Percentiles rank a stretch among this genome's conserved stretches.
phyloP scores from a whole-genome alignment of 2,329 filamentous ascomycete species.

The Fusarium setosum region DNA sequence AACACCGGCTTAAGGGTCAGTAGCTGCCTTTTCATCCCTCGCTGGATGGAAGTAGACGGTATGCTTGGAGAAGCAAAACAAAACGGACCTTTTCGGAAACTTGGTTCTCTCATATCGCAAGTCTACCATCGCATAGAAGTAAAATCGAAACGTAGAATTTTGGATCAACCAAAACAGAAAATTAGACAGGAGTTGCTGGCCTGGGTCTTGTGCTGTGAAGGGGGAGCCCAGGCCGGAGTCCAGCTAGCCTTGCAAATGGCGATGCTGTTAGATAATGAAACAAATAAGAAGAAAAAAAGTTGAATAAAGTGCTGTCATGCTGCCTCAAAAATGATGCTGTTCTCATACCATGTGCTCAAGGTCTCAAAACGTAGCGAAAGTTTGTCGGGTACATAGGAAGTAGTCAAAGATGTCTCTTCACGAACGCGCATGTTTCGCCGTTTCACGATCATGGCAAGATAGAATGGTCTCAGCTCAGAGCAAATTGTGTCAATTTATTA shows the following conservation, averaged over 20 bases:
- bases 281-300: constrained; percentile 3
- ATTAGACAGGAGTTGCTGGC: constrained; percentile 32
- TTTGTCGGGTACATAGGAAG: too few relatives aligned
- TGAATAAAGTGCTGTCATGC: not conserved
- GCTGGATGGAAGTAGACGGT: constrained; percentile 16
- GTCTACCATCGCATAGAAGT: constrained; percentile 25
- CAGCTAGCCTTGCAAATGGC: constrained; percentile 34
- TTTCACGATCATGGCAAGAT: too few relatives aligned
- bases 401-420: too few relatives aligned
- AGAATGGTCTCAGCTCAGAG: too few relatives aligned
- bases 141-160: constrained; percentile 36
- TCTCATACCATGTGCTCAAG: not conserved
- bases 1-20: constrained; percentile 21
- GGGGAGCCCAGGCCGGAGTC: constrained; percentile 6
- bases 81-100: constrained; percentile 25
- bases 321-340: not conserved
- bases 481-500: too few relatives aligned
- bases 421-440: too few relatives aligned
- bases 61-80: constrained; percentile 25
- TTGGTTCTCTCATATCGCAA: constrained; percentile 13
- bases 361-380: too few relatives aligned
- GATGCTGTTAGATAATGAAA: constrained; percentile 26
- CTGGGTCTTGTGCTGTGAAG: constrained; percentile 18
- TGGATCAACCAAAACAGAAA: constrained; percentile 17
- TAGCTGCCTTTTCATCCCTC: constrained; percentile 8